These are phyloP conservation scores for Quercus tomentella DNA, from an alignment of 331 rosid species.

Conservation along the genomic window DNA sequence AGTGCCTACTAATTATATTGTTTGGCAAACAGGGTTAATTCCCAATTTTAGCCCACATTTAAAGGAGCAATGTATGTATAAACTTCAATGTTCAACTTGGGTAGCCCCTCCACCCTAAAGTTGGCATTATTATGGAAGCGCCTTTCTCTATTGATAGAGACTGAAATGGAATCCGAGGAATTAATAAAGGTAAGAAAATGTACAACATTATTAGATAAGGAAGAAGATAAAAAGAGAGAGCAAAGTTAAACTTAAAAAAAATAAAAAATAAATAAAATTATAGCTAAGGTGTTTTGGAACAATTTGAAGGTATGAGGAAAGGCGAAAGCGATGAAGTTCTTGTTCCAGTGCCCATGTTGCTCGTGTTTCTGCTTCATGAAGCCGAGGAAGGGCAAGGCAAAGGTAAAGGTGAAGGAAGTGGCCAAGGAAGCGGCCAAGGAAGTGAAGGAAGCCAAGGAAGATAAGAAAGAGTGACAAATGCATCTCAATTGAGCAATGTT, in stretches of 20 bases:
- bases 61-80: background rate
- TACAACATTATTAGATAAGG: conserved; percentile 5
- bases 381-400: conserved; percentile 58
- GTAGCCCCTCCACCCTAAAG: conserved; percentile 20
- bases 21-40: no score
- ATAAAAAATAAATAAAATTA: no score
- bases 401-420: conserved; percentile 41
- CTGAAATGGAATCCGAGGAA: conserved; percentile 60
- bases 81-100: conserved; percentile 14
- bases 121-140: conserved; percentile 32
- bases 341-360: conserved; percentile 93
- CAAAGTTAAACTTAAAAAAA: conserved; percentile 1
- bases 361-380: conserved; percentile 96
- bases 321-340: conserved; percentile 67
- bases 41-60: conserved; percentile 40
- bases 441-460: conserved; percentile 41
- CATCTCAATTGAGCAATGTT: background rate
- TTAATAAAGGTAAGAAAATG: background rate
- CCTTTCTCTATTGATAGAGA: conserved; percentile 44
- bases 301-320: conserved; percentile 10
- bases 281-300: conserved; percentile 7
- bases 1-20: no score
- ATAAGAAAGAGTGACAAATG: conserved; percentile 42
- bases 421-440: conserved; percentile 23
- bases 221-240: conserved; percentile 30